A percentile compares a stretch with the other conserved stretches of the same genome.
phyloP scores from a whole-genome alignment of 805 yeast species.

The Cyberlindnera lachancei region DNA sequence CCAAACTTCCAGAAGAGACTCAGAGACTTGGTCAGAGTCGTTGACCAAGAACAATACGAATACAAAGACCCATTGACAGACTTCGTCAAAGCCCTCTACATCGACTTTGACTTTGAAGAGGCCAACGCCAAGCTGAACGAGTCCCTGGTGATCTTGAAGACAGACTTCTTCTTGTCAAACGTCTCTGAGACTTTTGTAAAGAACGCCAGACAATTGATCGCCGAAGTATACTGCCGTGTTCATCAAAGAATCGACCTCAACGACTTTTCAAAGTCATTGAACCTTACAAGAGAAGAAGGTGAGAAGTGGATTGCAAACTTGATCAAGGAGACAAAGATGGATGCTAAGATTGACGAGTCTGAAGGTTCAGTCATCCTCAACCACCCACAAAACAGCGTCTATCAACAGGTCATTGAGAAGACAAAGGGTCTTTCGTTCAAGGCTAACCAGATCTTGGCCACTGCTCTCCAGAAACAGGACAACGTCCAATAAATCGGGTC shows the following conservation, averaged over 20 bases:
- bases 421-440: slow-evolving; percentile 59
- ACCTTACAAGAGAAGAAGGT: slow-evolving; percentile 38
- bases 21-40: slow-evolving; percentile 49
- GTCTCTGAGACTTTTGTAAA: slow-evolving; percentile 35
- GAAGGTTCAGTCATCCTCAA: slow-evolving; percentile 46
- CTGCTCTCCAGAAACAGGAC: slow-evolving; percentile 30
- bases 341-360: slow-evolving; percentile 46
- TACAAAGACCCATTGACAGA: slow-evolving; percentile 57
- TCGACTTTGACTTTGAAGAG: slow-evolving; percentile 50
- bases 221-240: slow-evolving; percentile 48
- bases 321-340: slow-evolving; percentile 42
- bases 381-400: slow-evolving; percentile 46
- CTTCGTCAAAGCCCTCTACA: slow-evolving; percentile 46
- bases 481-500: slow-evolving; percentile 1
- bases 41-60: slow-evolving; percentile 57
- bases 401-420: slow-evolving; percentile 63
- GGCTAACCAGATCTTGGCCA: slow-evolving; percentile 47
- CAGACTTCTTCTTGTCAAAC: slow-evolving; percentile 50
- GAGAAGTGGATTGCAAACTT: slow-evolving; percentile 45
- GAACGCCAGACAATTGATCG: slow-evolving; percentile 41
- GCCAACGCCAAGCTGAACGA: slow-evolving; percentile 42
- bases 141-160: slow-evolving; percentile 38
- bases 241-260: slow-evolving; percentile 42
- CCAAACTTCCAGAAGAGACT: slow-evolving; percentile 42
- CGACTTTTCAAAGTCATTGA: slow-evolving; percentile 36